Evolutionary conservation across 148 eudicot species (phyloP).

Genomic region (Euryodendron excelsum): DNA sequence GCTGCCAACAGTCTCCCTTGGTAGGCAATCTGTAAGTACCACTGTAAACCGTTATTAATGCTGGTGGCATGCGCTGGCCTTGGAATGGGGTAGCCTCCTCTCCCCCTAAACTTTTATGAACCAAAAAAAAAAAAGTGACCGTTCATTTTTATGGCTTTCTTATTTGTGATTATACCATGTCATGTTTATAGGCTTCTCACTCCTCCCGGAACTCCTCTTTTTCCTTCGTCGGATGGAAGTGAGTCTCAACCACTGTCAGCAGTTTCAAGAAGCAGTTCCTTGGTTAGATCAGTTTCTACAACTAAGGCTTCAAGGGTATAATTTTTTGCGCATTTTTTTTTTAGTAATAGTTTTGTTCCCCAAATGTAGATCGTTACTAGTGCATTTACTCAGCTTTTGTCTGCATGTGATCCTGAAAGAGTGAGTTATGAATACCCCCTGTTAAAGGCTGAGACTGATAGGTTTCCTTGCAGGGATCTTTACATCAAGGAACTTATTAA

Average conservation of each 20-base stretch:
- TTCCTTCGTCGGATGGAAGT: slow-evolving; percentile 60
- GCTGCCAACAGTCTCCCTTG: too few relatives aligned
- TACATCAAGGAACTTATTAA: neutral
- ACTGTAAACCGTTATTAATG: too few relatives aligned
- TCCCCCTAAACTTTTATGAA: too few relatives aligned
- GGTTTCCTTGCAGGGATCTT: neutral
- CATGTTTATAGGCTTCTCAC: slow-evolving; percentile 74
- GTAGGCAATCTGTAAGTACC: too few relatives aligned
- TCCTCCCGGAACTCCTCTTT: slow-evolving; percentile 96
- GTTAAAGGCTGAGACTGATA: neutral
- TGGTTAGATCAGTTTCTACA: slow-evolving; percentile 59
- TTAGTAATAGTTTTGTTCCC: neutral
- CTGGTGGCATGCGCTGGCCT: too few relatives aligned
- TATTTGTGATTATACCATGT: neutral
- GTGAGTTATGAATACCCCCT: neutral
- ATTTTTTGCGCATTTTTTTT: neutral
- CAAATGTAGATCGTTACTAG: neutral
- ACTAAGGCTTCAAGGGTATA: slow-evolving; percentile 82
- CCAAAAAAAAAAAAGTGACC: too few relatives aligned
- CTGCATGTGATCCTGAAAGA: neutral
- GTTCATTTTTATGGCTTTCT: neutral
- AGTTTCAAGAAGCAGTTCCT: slow-evolving; percentile 61
- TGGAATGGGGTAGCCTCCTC: too few relatives aligned
- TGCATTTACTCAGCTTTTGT: slow-evolving; percentile 8
- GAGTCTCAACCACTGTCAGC: slow-evolving; percentile 51